Evolutionary conservation across 129 eudicot genomes (phyloP), one percentile per base, ranked within the genome.

Genomic region (Flaveria ramosissima): DNA sequence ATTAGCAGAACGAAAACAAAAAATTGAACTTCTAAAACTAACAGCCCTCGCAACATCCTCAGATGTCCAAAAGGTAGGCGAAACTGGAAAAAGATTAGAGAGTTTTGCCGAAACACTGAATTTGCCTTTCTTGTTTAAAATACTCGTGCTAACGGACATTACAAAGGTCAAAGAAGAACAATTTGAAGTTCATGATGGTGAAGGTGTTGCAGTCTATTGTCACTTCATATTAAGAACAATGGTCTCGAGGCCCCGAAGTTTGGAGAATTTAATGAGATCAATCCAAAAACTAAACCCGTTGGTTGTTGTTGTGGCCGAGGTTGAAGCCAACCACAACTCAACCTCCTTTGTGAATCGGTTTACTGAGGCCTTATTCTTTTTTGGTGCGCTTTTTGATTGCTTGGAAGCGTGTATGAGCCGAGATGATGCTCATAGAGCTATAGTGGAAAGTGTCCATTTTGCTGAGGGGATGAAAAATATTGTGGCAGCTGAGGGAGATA

Each of bases 391-490:
- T n/a, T n/a, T n/a, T n/a, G n/a, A n/a, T n/a, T n/a, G n/a, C n/a
- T n/a, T n/a, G n/a, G n/a, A n/a, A n/a, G n/a, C n/a, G n/a, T n/a
- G n/a, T n/a, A n/a, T n/a, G n/a, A n/a, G n/a, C n/a, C n/a, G n/a
- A n/a, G n/a, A n/a, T n/a, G n/a, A n/a, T n/a, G n/a, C n/a, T n/a
- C n/a, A n/a, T n/a, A n/a, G n/a, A n/a, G n/a, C n/a, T n/a, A n/a
- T n/a, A 81, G 73, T 90, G 15, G 93, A 90, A 81, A 80, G 85
- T n/a, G 46, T 42, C 74, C 76, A 85, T 71, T 66, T 84, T 11
- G 81, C 88, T 0, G 73, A 61, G 1, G 96, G 89, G 77, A 90
- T 90, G 62, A 51, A 77, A 26, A 86, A 88, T 79, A 80, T 77
- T 10, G 86, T 90, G 43, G 89, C 88, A 0, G 45, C 59, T 2